Conservation (phyloP, 495 filamentous ascomycete species). For the Neurospora sp. region DNA sequence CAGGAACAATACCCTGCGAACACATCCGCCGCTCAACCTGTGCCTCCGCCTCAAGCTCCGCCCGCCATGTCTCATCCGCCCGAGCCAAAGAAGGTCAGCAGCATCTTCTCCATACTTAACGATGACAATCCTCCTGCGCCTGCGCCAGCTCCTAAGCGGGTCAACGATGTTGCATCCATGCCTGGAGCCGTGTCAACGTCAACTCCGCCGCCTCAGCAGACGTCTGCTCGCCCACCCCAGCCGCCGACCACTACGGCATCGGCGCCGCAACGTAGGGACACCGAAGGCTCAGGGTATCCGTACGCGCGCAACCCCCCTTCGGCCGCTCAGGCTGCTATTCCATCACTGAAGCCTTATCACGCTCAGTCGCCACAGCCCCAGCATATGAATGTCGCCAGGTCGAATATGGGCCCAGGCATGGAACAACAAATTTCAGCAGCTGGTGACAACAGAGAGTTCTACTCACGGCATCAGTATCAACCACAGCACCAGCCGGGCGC, state of each 20-base stretch:
- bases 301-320: slow-evolving; percentile 29
- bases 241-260: slow-evolving; percentile 23
- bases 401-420: slow-evolving; percentile 19
- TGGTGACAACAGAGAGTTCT: slow-evolving; percentile 32
- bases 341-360: slow-evolving; percentile 38
- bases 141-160: slow-evolving; percentile 27
- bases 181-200: slow-evolving; percentile 25
- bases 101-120: slow-evolving; percentile 40
- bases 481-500: slow-evolving; percentile 23
- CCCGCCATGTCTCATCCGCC: slow-evolving; percentile 23
- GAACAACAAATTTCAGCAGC: slow-evolving; percentile 18
- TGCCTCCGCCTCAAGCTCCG: slow-evolving; percentile 20
- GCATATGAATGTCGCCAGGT: slow-evolving; percentile 27
- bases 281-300: slow-evolving; percentile 24
- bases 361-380: slow-evolving; percentile 32
- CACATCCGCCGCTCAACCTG: slow-evolving; percentile 22
- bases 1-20: slow-evolving; percentile 27
- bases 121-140: slow-evolving; percentile 36
- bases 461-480: slow-evolving; percentile 25
- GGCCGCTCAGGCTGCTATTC: slow-evolving; percentile 31
- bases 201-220: slow-evolving; percentile 34
- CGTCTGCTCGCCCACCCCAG: slow-evolving; percentile 25
- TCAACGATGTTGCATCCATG: slow-evolving; percentile 25
- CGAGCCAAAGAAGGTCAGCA: slow-evolving; percentile 35
- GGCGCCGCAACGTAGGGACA: slow-evolving; percentile 26